A percentile compares a stretch with the other conserved stretches of the same genome.
phyloP scores from a whole-genome alignment of 495 filamentous ascomycete genomes.

The Hypoxylon intermedium region DNA sequence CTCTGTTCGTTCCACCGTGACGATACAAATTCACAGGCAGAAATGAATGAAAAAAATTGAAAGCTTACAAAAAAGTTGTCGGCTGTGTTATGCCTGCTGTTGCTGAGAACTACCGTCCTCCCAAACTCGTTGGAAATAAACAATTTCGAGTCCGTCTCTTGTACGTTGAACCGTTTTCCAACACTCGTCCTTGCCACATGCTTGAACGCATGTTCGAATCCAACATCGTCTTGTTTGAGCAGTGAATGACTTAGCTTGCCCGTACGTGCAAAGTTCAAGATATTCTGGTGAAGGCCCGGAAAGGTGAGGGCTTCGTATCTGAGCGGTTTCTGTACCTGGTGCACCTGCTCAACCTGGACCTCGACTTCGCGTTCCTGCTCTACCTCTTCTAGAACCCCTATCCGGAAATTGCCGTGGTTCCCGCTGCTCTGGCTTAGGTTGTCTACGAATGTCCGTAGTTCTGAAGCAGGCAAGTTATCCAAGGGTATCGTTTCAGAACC shows the following conservation, averaged over 20 bases:
- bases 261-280: slow-evolving; percentile 37
- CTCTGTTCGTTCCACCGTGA: neutral
- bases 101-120: slow-evolving; percentile 27
- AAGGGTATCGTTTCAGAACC: neutral
- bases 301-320: slow-evolving; percentile 36
- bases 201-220: slow-evolving; percentile 39
- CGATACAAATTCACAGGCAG: neutral
- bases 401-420: neutral
- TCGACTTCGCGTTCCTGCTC: slow-evolving; percentile 60
- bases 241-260: slow-evolving; percentile 16
- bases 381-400: slow-evolving; percentile 54
- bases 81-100: slow-evolving; percentile 6
- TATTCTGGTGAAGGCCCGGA: slow-evolving; percentile 42
- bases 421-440: neutral
- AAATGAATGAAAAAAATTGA: neutral
- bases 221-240: neutral
- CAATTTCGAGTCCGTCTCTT: slow-evolving; percentile 33
- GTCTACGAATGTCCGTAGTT: slow-evolving; percentile 22
- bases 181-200: slow-evolving; percentile 37
- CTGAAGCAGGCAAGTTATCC: neutral
- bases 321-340: slow-evolving; percentile 51
- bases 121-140: slow-evolving; percentile 49
- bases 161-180: slow-evolving; percentile 38
- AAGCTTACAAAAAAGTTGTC: slow-evolving; percentile 45
- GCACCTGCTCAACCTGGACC: slow-evolving; percentile 57